phyloP scores from a whole-genome alignment of 768 basidiomycete genomes.

The Lactarius indigo region DNA sequence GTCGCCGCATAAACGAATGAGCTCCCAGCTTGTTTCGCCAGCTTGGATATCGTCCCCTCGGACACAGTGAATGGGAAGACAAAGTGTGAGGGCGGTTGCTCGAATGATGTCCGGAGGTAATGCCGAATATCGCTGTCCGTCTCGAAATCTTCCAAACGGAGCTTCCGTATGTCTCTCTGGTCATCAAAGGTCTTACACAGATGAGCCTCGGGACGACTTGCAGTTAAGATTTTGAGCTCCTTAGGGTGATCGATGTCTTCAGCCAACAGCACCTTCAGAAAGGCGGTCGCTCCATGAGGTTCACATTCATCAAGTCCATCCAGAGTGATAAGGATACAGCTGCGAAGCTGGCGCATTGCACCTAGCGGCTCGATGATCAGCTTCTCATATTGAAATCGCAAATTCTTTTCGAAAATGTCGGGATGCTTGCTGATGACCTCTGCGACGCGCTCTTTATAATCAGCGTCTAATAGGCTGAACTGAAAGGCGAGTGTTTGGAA shows the following conservation, averaged over 20 bases:
- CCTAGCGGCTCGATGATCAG: not conserved
- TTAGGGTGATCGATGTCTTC: not conserved
- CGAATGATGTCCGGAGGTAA: not conserved
- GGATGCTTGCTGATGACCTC: not conserved
- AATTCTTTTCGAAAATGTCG: not conserved
- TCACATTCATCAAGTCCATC: not conserved
- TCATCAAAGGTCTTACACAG: not conserved
- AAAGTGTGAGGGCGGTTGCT: not conserved
- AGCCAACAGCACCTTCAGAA: not conserved
- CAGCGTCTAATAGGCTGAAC: not conserved
- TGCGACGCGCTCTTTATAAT: not conserved
- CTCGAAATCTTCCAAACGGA: not conserved
- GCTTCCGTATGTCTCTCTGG: not conserved
- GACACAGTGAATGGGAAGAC: not conserved
- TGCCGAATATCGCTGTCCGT: not conserved
- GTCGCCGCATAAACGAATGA: not conserved
- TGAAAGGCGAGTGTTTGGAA: not conserved
- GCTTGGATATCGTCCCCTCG: not conserved
- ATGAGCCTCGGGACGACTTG: not conserved
- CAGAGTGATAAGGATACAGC: not conserved
- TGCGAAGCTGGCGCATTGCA: not conserved
- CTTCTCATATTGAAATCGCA: not conserved
- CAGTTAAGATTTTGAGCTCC: not conserved
- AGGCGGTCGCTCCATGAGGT: not conserved
- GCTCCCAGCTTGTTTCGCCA: not conserved